Conservation (phyloP, 768 basidiomycete genomes). For the Suillus sp. region DNA sequence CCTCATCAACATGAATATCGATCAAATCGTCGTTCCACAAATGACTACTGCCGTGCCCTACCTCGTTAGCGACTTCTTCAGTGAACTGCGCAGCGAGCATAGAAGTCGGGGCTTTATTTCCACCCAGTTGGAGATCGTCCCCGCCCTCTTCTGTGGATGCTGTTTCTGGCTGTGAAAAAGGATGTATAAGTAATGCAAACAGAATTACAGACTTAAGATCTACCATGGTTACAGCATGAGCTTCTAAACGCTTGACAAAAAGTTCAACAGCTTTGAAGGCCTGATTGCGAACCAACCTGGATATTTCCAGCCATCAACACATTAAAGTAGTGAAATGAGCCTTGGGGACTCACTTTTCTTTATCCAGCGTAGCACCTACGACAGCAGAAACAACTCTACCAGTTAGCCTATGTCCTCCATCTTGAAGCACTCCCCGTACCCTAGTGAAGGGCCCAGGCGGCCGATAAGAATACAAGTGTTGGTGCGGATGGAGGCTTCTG, state of each 20-base stretch:
- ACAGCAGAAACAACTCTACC: constrained; percentile 88
- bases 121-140: constrained; percentile 54
- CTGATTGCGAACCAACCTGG: constrained; percentile 89
- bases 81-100: constrained; percentile 55
- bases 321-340: not conserved
- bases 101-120: constrained; percentile 46
- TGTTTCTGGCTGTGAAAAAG: constrained; percentile 55
- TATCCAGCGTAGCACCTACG: constrained; percentile 78
- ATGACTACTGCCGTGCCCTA: constrained; percentile 38
- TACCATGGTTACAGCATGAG: constrained; percentile 81
- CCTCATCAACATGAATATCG: constrained; percentile 90
- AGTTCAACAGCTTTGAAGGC: constrained; percentile 92
- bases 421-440: constrained; percentile 85
- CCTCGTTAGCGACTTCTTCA: constrained; percentile 52
- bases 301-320: not conserved
- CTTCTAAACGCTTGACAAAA: constrained; percentile 83
- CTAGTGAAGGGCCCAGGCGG: constrained; percentile 81
- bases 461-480: constrained; percentile 97
- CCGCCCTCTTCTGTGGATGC: constrained; percentile 39
- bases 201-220: constrained; percentile 21
- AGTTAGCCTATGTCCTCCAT: constrained; percentile 85
- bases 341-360: constrained; percentile 74
- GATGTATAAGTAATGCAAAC: not conserved
- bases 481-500: constrained; percentile 93
- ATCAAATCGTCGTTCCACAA: constrained; percentile 86